Base-by-base conservation (phyloP, 352 stramenopile species). In the Phytopythium oedochilum region DNA sequence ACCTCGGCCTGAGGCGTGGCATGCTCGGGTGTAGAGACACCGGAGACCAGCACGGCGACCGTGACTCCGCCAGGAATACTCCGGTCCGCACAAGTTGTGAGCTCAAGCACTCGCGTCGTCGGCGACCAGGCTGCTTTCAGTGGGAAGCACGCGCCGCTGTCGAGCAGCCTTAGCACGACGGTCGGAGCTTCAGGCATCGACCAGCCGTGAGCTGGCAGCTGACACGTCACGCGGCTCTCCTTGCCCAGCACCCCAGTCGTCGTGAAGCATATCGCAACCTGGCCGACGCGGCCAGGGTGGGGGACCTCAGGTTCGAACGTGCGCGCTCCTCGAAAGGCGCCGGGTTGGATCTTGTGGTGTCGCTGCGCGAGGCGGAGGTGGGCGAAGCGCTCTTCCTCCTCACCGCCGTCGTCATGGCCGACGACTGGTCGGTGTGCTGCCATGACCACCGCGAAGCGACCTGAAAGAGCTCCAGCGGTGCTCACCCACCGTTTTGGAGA, bases 341-440 rank as follows among this genome's bases (percentile, higher is more conserved):
- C 76, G 1, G 78, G 65, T 12, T 70, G 56, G 55, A 93, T 74
- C 47, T 75, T 77, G 20, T 61, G 61, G 59, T 89, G 83, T 20
- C 80, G 80, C 59, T 88, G 78, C n/a, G 80, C 78, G 28, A 91
- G 80, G 49, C 82, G 75, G 52, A 89, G 62, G 18, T 88, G 57
- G 12, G 70, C 80, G 10, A 72, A 74, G n/a, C 73, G 75, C 50
- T 73, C 78, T 42, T 78, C 58, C 5, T 78, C 70, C n/a, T 74
- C 61, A 4, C 20, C 43, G 55, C 58, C 35, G n/a, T 56, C 49
- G 22, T 45, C 61, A 4, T 18, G 43, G 55, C 58, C 35, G n/a
- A 54, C 49, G 22, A 38, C 35, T 26, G 22, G 1, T 14, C 2
- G 11, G 12, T n/a, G 40, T 23, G 20, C 32, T 5, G 23, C 9